Evolutionary conservation across 805 yeast species (phyloP).

Genomic region (Lipomyces mesembrius): DNA sequence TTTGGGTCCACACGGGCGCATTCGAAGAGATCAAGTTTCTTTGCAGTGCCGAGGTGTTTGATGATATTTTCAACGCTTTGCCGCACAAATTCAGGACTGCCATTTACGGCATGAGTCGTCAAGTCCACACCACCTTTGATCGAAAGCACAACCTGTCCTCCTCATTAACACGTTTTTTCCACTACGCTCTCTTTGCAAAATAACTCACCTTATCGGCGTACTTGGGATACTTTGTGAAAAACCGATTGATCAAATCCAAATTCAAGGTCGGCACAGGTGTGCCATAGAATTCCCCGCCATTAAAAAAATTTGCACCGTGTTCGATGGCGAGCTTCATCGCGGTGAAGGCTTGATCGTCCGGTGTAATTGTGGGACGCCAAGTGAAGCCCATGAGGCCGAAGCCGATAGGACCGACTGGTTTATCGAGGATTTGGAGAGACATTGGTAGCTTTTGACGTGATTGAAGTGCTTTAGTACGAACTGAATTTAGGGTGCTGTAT

Average conservation of each 20-base stretch:
- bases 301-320: conserved; percentile 57
- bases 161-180: neutral
- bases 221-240: conserved; percentile 54
- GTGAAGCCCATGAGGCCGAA: conserved; percentile 85
- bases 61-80: conserved; percentile 21
- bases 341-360: conserved; percentile 56
- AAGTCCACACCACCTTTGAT: conserved; percentile 63
- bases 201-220: conserved; percentile 60
- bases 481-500: too few species aligned
- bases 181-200: conserved; percentile 42
- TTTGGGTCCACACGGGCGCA: conserved; percentile 69
- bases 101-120: conserved; percentile 49
- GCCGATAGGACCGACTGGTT: conserved; percentile 50
- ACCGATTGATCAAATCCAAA: conserved; percentile 58
- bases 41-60: conserved; percentile 47
- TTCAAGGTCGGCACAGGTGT: conserved; percentile 50
- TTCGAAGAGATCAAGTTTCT: conserved; percentile 65
- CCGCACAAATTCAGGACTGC: conserved; percentile 27
- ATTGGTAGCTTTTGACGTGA: too few species aligned
- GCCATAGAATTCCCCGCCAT: conserved; percentile 70
- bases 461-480: too few species aligned
- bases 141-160: conserved; percentile 43
- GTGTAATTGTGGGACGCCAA: conserved; percentile 53
- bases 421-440: conserved; percentile 15
- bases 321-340: conserved; percentile 57